Evolutionary conservation across 192 early-diverging fungal genomes (phyloP), one percentile per base, ranked within the genome.

Genomic region (Chytriomyces confervae): DNA sequence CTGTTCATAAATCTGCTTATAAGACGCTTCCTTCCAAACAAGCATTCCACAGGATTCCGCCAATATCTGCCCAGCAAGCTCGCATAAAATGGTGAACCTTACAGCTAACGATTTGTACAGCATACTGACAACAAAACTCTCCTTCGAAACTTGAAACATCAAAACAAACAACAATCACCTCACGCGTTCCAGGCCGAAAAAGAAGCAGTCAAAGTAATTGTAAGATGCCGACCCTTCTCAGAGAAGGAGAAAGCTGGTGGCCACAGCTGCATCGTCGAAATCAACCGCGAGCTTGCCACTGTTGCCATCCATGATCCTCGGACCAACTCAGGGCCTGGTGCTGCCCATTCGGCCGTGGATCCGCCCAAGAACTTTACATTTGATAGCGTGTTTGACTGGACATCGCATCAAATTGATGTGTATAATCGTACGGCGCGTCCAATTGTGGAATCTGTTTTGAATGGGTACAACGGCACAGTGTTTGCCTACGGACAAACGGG

Each of bases 401-500:
- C 73, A 2, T 83, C 74, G n/a, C 77, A 69, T 61, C 86, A 91
- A 77, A 77, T 76, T n/a, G 86, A 88, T 49, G 89, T 91, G 18
- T 91, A 91, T 80, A 86, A 89, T 68, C 76, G 69, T 10, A 88
- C 86, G 11, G 90, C 90, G 3, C 68, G 89, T 53, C 77, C 80
- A 29, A 91, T 91, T 66, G 86, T 91, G 5, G 89, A 90, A 46
- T 83, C 81, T 7, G 90, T 91, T 6, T 71, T 91, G 61, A 76
- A 82, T 46, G 90, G 90, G 5, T 91, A 90, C 77, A 91, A 91
- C 70, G 90, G 90, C 10, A 91, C 90, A 23, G 77, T 91, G 23
- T 91, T 91, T 75, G 91, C 86, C 9, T 91, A 91, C 66, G 86
- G 88, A 27, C 88, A 91, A 78, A 85, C 85, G 48, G 86, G 86